Evolutionary conservation across 768 basidiomycete genomes (phyloP).

Genomic region (Suillus ampliporus): DNA sequence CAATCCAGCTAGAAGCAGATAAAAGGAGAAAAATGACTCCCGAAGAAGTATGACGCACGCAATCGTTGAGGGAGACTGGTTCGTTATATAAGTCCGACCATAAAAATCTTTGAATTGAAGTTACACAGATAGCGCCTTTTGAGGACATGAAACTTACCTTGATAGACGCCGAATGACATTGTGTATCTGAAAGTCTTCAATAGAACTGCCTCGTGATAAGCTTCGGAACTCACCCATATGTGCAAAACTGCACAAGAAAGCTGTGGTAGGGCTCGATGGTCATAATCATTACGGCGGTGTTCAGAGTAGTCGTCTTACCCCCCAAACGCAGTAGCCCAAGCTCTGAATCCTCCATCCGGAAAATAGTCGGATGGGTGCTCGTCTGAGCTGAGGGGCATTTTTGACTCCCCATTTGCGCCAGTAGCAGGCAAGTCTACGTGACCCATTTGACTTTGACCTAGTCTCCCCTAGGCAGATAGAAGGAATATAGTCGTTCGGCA

Average conservation of each 20-base stretch:
- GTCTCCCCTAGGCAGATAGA: too few species aligned
- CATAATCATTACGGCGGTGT: background rate
- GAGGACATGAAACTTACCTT: conserved; percentile 34
- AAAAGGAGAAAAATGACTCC: conserved; percentile 1
- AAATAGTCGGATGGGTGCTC: conserved; percentile 14
- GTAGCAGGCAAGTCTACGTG: background rate
- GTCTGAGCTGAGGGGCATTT: background rate
- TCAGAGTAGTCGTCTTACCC: conserved; percentile 26
- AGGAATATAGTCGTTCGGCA: too few species aligned
- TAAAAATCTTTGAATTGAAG: conserved; percentile 41
- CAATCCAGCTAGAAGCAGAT: conserved; percentile 44
- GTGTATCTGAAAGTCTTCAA: conserved; percentile 33
- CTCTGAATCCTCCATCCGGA: conserved; percentile 35
- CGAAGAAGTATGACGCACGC: conserved; percentile 34
- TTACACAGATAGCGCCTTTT: background rate
- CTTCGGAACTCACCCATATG: conserved; percentile 35
- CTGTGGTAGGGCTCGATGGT: conserved; percentile 22
- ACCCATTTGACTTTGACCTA: background rate
- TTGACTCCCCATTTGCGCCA: background rate
- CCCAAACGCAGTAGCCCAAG: conserved; percentile 37
- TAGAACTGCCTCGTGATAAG: background rate
- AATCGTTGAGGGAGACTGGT: conserved; percentile 44
- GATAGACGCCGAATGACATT: conserved; percentile 49
- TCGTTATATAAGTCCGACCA: conserved; percentile 41
- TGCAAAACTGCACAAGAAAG: conserved; percentile 46